Percentiles rank a stretch among this genome's conserved stretches.
phyloP scores from a whole-genome alignment of 2,329 filamentous ascomycete species.

The Xylaria digitata region DNA sequence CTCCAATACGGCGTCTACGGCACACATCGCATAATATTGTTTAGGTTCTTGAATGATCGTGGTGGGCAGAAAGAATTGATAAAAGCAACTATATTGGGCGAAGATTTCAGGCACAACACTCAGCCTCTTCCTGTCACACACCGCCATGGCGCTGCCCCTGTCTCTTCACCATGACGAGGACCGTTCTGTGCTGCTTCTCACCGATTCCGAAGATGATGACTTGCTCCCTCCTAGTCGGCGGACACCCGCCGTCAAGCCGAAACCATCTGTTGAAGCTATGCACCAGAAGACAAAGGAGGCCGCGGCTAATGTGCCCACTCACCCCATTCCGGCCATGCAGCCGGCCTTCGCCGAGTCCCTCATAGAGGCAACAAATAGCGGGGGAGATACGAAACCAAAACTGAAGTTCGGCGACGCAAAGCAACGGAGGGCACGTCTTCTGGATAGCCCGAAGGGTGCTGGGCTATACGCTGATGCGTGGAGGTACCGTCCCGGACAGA shows the following conservation, averaged over 20 bases:
- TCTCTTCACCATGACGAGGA: constrained; percentile 49
- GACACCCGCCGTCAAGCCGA: constrained; percentile 36
- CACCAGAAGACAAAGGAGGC: constrained; percentile 48
- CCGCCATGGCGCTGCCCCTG: constrained; percentile 47
- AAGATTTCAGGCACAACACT: constrained; percentile 16
- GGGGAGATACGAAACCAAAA: constrained; percentile 61
- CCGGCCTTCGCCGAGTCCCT: constrained; percentile 86
- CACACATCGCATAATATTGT: constrained; percentile 24
- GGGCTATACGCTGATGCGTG: constrained; percentile 79
- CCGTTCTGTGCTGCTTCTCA: constrained; percentile 47
- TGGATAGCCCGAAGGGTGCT: constrained; percentile 75
- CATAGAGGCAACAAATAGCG: constrained; percentile 71
- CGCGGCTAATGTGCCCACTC: constrained; percentile 58
- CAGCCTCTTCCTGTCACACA: constrained; percentile 24
- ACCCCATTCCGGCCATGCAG: constrained; percentile 82
- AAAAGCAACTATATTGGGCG: constrained; percentile 4
- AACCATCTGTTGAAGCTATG: constrained; percentile 42
- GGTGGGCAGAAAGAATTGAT: neutral
- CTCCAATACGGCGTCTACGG: constrained; percentile 16
- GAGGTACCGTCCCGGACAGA: constrained; percentile 79
- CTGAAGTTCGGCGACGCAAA: constrained; percentile 67
- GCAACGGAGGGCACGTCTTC: constrained; percentile 71
- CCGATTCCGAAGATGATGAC: constrained; percentile 49
- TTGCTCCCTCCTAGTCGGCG: constrained; percentile 41
- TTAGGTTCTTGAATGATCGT: constrained; percentile 20